Evolutionary conservation across 2,329 filamentous ascomycete genomes (phyloP), one percentile per base, ranked within the genome.

Genomic region (Magnaporthiopsis incrustans): DNA sequence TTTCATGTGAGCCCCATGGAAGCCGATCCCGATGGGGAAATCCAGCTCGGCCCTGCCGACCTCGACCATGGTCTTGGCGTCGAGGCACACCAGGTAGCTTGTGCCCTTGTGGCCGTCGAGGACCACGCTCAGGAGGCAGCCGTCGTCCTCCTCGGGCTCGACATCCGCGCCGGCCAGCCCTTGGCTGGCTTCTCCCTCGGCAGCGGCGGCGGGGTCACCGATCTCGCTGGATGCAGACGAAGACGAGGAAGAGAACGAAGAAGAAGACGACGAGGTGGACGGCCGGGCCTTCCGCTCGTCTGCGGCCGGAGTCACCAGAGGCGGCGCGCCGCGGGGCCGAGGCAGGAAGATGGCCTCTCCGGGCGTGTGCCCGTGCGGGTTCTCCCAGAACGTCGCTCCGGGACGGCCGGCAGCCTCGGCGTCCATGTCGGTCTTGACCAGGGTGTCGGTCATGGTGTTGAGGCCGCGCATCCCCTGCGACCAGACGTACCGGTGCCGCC

Each of bases 321-420:
- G 44, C 11, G 44, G 44, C 44, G 44, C 44, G 10, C 44, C 44
- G 44, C 44, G 44, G 0, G 83, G 83, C 44, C 80, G 74, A 0
- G 81, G 76, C 1, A 91, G 78, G 67, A 91, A 91, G 38, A 91
- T 85, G 0, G 88, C 79, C 72, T 91, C 89, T 1, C 88, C 85
- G 0, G 89, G 89, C 0, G 86, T 88, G 69, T 91, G 87, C 0
- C 82, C 86, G 1, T 76, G 71, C 0, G 78, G 77, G 0, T 78
- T n/a, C 12, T 58, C 44, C 44, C 44, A 53, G n/a, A 53, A 53
- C 4, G 44, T 25, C 22, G 44, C 44, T 10, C 44, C 44, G 15
- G 44, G 44, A 3, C 44, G 44, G 44, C 44, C 44, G 44, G 44
- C 44, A 7, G 18, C 18, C 44, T 53, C 76, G 0, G 82, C 86